Evolutionary conservation across 2,329 filamentous ascomycete species (phyloP).

Genomic region (Fusarium sp.): DNA sequence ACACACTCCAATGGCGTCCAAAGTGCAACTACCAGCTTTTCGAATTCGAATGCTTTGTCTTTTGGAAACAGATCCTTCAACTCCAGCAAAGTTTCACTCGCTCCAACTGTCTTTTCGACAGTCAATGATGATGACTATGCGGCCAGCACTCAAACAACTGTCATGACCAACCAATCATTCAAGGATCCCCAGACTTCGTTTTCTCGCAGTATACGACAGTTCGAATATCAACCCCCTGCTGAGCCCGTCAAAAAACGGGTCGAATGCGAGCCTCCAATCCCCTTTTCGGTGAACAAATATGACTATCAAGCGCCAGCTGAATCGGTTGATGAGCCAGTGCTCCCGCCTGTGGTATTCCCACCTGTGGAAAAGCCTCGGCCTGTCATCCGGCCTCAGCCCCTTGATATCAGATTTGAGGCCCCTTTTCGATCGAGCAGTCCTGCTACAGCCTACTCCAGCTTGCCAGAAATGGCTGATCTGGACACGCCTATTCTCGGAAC

Average conservation of each 20-base stretch:
- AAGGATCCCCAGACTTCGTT: background rate
- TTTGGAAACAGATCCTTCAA: conserved; percentile 40
- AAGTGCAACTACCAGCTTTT: conserved; percentile 7
- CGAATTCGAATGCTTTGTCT: conserved; percentile 22
- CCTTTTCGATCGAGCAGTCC: conserved; percentile 18
- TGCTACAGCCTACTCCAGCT: conserved; percentile 30
- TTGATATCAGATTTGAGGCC: background rate
- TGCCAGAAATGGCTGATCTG: conserved; percentile 27
- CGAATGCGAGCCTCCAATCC: background rate
- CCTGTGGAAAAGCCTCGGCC: background rate
- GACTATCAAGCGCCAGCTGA: conserved; percentile 17
- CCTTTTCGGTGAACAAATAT: background rate
- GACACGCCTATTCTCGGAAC: conserved; percentile 6
- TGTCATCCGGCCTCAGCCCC: background rate
- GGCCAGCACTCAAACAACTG: conserved; percentile 49
- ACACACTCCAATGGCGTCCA: conserved; percentile 17
- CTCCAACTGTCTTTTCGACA: conserved; percentile 49
- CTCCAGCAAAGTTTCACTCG: conserved; percentile 47
- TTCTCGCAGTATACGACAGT: conserved; percentile 20
- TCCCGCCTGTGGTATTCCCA: conserved; percentile 5
- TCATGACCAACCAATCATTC: conserved; percentile 22
- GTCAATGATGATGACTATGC: conserved; percentile 29
- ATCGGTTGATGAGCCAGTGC: conserved; percentile 20
- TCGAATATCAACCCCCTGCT: conserved; percentile 8
- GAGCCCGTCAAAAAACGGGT: background rate